Conservation (phyloP, 2,329 filamentous ascomycete genomes). For the Beauveria pseudobassiana region DNA sequence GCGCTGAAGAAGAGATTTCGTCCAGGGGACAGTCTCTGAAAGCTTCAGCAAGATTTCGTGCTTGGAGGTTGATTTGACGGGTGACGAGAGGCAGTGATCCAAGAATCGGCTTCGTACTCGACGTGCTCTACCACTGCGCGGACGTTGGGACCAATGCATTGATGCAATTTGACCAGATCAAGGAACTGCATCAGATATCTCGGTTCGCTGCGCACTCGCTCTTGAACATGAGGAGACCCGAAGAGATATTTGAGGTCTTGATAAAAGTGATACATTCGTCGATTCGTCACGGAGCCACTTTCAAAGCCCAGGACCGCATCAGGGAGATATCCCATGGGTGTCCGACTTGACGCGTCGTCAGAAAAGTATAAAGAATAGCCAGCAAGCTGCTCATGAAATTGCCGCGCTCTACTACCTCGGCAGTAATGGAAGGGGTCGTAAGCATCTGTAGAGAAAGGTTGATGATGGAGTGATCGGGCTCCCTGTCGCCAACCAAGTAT, state of each 20-base stretch:
- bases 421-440: conserved; percentile 92
- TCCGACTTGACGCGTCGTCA: conserved; percentile 91
- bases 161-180: conserved; percentile 90
- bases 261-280: conserved; percentile 97
- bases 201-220: conserved; percentile 72
- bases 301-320: conserved; percentile 87
- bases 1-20: conserved; percentile 56
- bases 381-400: conserved; percentile 95
- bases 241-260: conserved; percentile 88
- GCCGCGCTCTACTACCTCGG: conserved; percentile 87
- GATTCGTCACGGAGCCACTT: conserved; percentile 87
- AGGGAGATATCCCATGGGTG: conserved; percentile 82
- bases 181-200: conserved; percentile 91
- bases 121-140: conserved; percentile 90
- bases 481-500: conserved; percentile 90
- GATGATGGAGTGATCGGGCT: conserved; percentile 97
- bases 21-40: conserved; percentile 65
- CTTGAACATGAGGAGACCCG: conserved; percentile 79
- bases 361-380: conserved; percentile 94
- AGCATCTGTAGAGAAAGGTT: conserved; percentile 95
- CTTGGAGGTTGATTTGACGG: conserved; percentile 87
- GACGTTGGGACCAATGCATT: conserved; percentile 92
- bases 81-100: conserved; percentile 97
- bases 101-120: conserved; percentile 95
- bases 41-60: conserved; percentile 78